Base-by-base conservation (phyloP, 305 asterid species). In the Fraxinus platypoda region DNA sequence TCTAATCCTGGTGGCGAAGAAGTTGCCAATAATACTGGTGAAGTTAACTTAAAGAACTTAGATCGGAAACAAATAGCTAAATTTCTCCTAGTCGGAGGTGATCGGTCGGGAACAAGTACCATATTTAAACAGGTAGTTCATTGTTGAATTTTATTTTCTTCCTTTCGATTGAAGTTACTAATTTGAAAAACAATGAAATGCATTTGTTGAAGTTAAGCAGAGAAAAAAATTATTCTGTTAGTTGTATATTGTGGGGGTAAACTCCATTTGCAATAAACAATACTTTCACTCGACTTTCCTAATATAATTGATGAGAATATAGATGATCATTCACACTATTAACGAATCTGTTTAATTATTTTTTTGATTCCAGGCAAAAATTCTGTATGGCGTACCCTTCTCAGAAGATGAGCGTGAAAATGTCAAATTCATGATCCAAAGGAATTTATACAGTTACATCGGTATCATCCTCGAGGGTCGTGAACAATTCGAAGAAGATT, bases 51-150 rank as follows among this genome's bases (percentile, higher is more conserved):
- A 30, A 71, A 73, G 77, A 82, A 57, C 76, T 57, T 75, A 15
- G 89, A 88, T 81, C 83, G 78, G 80, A 87, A 77, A 82, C 33
- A n/a, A 79, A 70, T 84, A 57, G 85, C 84, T 73, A 93, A 91
- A 82, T 82, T 95, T 76, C 95, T 95, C 74, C 89, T 95, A 23
- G 89, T 90, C 46, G 98, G 98, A 78, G 81, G 89, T 80, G 94
- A 91, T 85, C 93, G 86, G 68, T 92, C 98, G 1, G 98, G 98
- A 54, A 90, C 97, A 1, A 94, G 97, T 84, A 90, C 98, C 23
- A 85, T 95, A 78, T 95, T 85, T 81, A 95, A 95, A 86, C 98
- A 94, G 93, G 98, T 93, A 87, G 9, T 23, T 77, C 6, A 8
- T 33, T 19, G 34, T 25, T 31, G 30, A 17, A 17, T 57, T 57